Base-by-base conservation (phyloP, 306 rosid species). In the Luffa aegyptiaca region DNA sequence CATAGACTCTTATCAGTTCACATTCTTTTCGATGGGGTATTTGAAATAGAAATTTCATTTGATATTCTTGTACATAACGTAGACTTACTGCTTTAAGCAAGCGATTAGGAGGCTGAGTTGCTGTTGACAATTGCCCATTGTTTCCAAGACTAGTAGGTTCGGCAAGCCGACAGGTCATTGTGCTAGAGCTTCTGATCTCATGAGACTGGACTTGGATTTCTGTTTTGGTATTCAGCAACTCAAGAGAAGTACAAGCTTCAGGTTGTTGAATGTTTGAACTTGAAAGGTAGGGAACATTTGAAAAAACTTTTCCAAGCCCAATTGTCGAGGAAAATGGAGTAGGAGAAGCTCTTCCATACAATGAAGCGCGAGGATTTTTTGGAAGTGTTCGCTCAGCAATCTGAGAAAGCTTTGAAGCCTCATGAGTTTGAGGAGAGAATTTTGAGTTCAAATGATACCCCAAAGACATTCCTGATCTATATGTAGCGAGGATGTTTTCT, bases 21-120 rank as follows among this genome's bases (percentile, higher is more conserved):
- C 53, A 49, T 49, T 61, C 37, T 31, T 62, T 12, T 26, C 16
- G 31, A 21, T 58, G 45, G 49, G 1, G 12, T 65, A 66, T 39
- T 66, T 36, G 49, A 66, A 66, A 39, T n/a, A 66, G 41, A 51
- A 12, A 72, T 48, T 72, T 72, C 39, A 72, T 72, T 48, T 45
- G 18, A 72, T 45, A 48, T 74, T 48, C 42, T 74, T 49, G 62
- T 17, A 74, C 11, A 72, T 14, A 48, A 74, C 16, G 58, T 35
- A 75, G 9, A 75, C 79, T 75, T 53, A 75, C 79, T 0, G 79
- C 79, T 52, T 75, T 75, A 75, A 52, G 49, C 61, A 75, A 35
- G 48, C 79, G 79, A 36, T 35, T 18, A 33, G 16, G 17, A 16
- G 79, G 49, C 49, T 53, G 36, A 18, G 48, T 74, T 49, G 2